Evolutionary conservation across 2,329 filamentous ascomycete genomes (phyloP), one percentile per base, ranked within the genome.

Genomic region (Clonostachys rhizophaga): DNA sequence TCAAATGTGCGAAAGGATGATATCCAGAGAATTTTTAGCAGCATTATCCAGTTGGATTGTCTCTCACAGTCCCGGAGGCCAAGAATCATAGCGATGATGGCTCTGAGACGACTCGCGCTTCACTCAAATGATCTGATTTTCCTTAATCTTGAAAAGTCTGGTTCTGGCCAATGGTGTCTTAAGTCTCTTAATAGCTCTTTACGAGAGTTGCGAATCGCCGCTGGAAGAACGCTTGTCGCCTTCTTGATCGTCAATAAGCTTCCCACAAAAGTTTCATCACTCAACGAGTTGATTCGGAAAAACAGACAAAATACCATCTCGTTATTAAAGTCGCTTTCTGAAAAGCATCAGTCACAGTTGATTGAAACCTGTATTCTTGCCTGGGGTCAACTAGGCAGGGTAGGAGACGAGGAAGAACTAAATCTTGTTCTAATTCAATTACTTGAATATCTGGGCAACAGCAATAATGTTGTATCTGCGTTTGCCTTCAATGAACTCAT

Each of bases 331-430:
- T 79, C 75, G 5, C 73, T 95, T 11, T 89, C 87, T 1, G 84
- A 89, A 42, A 84, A 84, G 48, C 79, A 83, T 46, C 73, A 81
- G 8, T 66, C 83, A 6, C 76, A 83, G 50, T 69, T 91, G 41
- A 85, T 91, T 44, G 92, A 97, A 65, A 91, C 89, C 16, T 85
- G 89, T 53, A 86, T 97, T 48, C 73, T 94, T 66, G 87, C 89
- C 13, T 91, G 92, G 80, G 87, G 87, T n/a, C 86, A 90, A 59
- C 75, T 96, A 43, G 92, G 89, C 50, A 85, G 83, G 48, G 76
- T 86, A 10, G 86, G 88, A 41, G 79, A 82, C 14, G 89, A 94
- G 51, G 83, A 92, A 52, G 90, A 96, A 61, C 79, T 96, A 47
- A 94, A 94, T 55, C 79, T 96, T 45, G 86, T 94, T 18, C 72